phyloP scores from a whole-genome alignment of 495 filamentous ascomycete species.

The Penicillium macrosclerotiorum region DNA sequence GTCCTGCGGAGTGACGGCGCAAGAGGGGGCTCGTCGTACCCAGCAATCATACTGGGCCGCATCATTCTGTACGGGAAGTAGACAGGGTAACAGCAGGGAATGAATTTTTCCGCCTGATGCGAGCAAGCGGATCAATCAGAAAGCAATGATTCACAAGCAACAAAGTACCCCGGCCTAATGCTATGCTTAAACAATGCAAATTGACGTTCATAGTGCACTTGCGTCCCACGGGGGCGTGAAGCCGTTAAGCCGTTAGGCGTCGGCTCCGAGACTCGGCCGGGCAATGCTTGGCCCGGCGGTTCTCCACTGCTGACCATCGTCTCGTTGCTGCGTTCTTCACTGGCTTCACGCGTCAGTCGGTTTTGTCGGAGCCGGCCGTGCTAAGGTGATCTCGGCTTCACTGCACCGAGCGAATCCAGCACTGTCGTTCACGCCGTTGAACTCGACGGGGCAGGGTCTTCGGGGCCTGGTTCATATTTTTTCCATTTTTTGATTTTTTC shows the following conservation, averaged over 20 bases:
- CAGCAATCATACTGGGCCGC: background rate
- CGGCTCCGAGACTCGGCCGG: conserved; percentile 38
- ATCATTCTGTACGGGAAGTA: no score
- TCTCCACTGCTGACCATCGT: conserved; percentile 12
- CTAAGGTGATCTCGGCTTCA: conserved; percentile 35
- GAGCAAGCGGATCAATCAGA: background rate
- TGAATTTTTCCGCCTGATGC: conserved; percentile 8
- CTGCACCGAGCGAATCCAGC: conserved; percentile 19
- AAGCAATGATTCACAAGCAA: background rate
- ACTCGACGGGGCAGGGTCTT: no score
- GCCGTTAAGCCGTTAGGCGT: no score
- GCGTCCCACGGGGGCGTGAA: no score
- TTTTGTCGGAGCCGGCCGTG: conserved; percentile 40
- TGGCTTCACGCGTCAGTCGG: conserved; percentile 16
- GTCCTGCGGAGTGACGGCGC: no score
- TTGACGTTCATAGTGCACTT: no score
- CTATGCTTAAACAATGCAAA: background rate
- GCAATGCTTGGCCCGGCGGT: conserved; percentile 10
- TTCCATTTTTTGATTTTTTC: background rate
- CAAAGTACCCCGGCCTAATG: background rate
- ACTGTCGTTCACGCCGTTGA: background rate
- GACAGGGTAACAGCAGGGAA: background rate
- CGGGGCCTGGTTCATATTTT: background rate
- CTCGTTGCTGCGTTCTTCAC: conserved; percentile 16
- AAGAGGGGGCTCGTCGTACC: background rate